These are phyloP conservation scores for Salisapilia sapeloensis DNA, from an alignment of 352 stramenopile genomes.

Conservation along the genomic window DNA sequence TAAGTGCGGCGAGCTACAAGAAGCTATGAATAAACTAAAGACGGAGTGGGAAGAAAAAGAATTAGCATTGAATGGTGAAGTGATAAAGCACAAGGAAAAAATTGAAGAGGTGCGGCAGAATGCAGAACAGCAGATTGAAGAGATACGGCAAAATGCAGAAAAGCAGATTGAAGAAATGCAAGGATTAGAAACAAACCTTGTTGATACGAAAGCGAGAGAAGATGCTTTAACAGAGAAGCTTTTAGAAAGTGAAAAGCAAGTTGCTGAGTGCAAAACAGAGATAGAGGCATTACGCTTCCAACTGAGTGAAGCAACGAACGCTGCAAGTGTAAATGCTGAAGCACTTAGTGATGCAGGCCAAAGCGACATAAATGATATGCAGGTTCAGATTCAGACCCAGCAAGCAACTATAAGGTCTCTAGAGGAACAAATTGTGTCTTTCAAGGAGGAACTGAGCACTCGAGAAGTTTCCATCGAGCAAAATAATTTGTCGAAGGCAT, in stretches of 20 bases:
- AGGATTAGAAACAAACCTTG: constrained; percentile 5
- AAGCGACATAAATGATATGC: constrained; percentile 4
- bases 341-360: constrained; percentile 6
- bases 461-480: too few species aligned
- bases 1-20: too few species aligned
- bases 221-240: constrained; percentile 4
- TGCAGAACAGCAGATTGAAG: too few species aligned
- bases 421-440: constrained; percentile 4
- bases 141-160: too few species aligned
- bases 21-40: too few species aligned
- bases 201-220: constrained; percentile 6
- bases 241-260: constrained; percentile 1
- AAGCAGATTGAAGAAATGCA: constrained; percentile 4
- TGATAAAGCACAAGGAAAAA: too few species aligned
- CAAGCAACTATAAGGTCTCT: too few species aligned
- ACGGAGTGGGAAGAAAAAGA: too few species aligned
- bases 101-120: too few species aligned
- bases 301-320: constrained; percentile 1
- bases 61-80: too few species aligned
- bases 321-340: constrained; percentile 1
- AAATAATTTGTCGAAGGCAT: too few species aligned
- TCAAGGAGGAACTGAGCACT: constrained; percentile 10
- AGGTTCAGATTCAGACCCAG: too few species aligned
- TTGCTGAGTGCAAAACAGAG: neutral
- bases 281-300: neutral